Evolutionary conservation across 331 rosid genomes (phyloP).

Genomic region (Malus hybrid): DNA sequence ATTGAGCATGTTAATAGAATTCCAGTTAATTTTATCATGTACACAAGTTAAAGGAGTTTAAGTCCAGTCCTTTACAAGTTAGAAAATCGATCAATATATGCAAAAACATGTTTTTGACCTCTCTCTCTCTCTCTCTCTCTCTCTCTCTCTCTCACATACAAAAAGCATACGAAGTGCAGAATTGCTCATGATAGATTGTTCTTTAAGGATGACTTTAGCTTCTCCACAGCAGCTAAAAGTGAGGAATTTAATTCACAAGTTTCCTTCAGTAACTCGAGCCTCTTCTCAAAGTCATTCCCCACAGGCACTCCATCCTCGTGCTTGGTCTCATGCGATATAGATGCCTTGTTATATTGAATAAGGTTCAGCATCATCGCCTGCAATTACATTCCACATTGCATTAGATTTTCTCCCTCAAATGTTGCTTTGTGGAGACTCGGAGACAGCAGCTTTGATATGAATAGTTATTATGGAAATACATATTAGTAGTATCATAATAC

Average conservation of each 20-base stretch:
- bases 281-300: slow-evolving; percentile 35
- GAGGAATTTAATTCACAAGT: slow-evolving; percentile 72
- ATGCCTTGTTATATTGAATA: slow-evolving; percentile 30
- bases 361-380: slow-evolving; percentile 68
- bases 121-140: neutral
- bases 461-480: neutral
- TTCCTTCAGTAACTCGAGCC: slow-evolving; percentile 46
- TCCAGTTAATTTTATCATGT: neutral
- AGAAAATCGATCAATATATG: neutral
- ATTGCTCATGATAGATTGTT: slow-evolving; percentile 12
- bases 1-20: neutral
- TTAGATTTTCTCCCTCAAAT: neutral
- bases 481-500: neutral
- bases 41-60: neutral
- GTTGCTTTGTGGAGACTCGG: neutral
- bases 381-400: neutral
- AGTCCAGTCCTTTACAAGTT: neutral
- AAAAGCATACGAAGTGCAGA: neutral
- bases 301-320: slow-evolving; percentile 11
- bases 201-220: slow-evolving; percentile 35
- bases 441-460: neutral
- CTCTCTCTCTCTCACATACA: no score
- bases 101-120: neutral
- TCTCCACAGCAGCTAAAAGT: slow-evolving; percentile 48
- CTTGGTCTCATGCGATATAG: slow-evolving; percentile 7